Base-by-base conservation (phyloP, 768 basidiomycete genomes). In the Amanita phalloides region DNA sequence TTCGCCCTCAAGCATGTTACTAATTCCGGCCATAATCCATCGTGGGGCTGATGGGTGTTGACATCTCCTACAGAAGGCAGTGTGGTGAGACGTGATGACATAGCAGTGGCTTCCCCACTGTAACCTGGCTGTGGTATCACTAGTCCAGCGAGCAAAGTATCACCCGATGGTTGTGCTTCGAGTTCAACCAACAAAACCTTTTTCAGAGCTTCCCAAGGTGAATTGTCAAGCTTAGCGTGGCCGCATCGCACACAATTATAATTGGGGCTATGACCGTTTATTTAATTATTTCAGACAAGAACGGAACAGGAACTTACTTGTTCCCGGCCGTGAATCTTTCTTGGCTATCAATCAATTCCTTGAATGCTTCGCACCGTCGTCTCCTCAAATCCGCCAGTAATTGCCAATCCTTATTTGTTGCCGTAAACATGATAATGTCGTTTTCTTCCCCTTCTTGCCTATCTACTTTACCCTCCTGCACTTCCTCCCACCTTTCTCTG, bases 161-260 rank as follows among this genome's bases (percentile, higher is more conserved):
- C 79, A 14, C 78, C 81, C 33, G 71, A 58, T 21, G 80, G 76
- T 21, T 77, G 67, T 13, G 54, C 56, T 52, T 82, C 79, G 58
- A 82, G 70, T 69, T 81, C 80, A 54, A 64, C 51, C 7, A 71
- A 51, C 58, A 82, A 68, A 6, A 61, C 70, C 52, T 73, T 62
- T 56, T 81, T 82, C 53, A 82, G 67, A 56, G 73, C 75, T 54
- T 75, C 70, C 81, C 81, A 81, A n/a, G 76, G 71, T 46, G 72
- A 65, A 57, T 84, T 84, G 51, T 84, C 78, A 25, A 81, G 67
- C 47, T 62, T 61, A 3, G 73, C 71, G 25, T 70, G 59, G 13
- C 77, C 74, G 59, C 82, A 86, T 47, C 74, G 69, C 64, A 58
- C 80, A 55, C 81, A 82, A 49, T 63, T 60, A 50, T 64, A 66